A percentile compares a stretch with the other conserved stretches of the same genome.
phyloP scores from a whole-genome alignment of 2,329 filamentous ascomycete species.

The Exophiala xenobiotica region DNA sequence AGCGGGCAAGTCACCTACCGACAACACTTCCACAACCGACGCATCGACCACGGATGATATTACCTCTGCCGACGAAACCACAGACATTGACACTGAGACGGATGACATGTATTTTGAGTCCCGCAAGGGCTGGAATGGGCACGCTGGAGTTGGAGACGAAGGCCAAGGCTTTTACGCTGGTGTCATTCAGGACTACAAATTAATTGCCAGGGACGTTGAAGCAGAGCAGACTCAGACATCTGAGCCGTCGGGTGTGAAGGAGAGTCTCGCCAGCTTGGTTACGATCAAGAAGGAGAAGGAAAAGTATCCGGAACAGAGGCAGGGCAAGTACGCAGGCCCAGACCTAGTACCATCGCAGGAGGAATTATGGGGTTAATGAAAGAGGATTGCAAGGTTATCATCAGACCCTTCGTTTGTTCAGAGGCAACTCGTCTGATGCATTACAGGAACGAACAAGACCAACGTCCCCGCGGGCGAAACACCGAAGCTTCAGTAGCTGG shows the following conservation, averaged over 20 bases:
- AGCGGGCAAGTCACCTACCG: background rate
- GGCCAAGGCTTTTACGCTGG: slow-evolving; percentile 21
- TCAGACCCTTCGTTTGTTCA: too few species aligned
- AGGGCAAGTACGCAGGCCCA: slow-evolving; percentile 9
- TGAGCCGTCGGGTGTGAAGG: background rate
- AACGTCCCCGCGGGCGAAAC: too few species aligned
- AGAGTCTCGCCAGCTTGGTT: slow-evolving; percentile 9
- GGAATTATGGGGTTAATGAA: slow-evolving; percentile 23
- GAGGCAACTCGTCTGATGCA: too few species aligned
- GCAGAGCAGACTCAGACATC: slow-evolving; percentile 7
- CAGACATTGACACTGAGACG: slow-evolving; percentile 25
- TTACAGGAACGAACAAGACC: too few species aligned
- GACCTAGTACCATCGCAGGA: slow-evolving; percentile 21
- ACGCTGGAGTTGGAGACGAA: slow-evolving; percentile 7
- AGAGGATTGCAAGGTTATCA: background rate
- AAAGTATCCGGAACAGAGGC: background rate
- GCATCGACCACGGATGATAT: background rate
- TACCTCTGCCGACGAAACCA: slow-evolving; percentile 8
- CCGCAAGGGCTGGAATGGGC: slow-evolving; percentile 24
- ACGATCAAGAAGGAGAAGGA: slow-evolving; percentile 14
- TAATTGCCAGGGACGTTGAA: slow-evolving; percentile 20
- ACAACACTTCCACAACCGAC: background rate
- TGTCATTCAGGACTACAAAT: slow-evolving; percentile 20
- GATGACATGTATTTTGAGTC: slow-evolving; percentile 25
- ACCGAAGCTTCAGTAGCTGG: too few species aligned